Evolutionary conservation across 352 stramenopile genomes (phyloP).

Genomic region (Globisporangium nunn): DNA sequence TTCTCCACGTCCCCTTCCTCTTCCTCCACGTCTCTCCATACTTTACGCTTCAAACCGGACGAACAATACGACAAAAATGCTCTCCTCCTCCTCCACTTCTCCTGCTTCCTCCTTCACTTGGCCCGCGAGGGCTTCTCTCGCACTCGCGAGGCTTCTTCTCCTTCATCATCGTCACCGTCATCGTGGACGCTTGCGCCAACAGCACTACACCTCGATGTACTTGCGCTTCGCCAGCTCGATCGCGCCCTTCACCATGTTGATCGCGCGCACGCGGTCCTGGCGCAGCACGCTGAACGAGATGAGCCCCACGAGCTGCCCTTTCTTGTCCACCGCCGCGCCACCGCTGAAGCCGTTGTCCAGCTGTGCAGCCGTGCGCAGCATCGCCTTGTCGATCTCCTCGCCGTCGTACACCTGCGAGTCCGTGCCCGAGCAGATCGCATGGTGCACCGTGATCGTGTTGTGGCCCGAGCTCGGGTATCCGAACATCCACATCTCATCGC

Average conservation of each 20-base stretch:
- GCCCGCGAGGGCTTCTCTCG: not conserved
- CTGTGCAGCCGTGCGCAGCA: slow-evolving; percentile 78
- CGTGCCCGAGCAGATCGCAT: slow-evolving; percentile 85
- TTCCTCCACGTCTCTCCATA: slow-evolving; percentile 1
- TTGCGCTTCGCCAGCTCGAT: slow-evolving; percentile 80
- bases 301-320: slow-evolving; percentile 74
- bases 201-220: slow-evolving; percentile 51
- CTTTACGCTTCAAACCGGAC: slow-evolving; percentile 13
- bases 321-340: slow-evolving; percentile 79
- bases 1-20: not conserved
- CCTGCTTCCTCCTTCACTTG: not conserved
- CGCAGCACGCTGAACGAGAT: slow-evolving; percentile 85
- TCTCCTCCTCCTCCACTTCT: slow-evolving; percentile 2
- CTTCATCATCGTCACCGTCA: not conserved
- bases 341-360: slow-evolving; percentile 85
- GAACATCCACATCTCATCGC: slow-evolving; percentile 90
- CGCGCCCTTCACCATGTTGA: slow-evolving; percentile 86
- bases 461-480: slow-evolving; percentile 83
- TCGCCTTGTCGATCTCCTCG: slow-evolving; percentile 81
- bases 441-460: slow-evolving; percentile 87
- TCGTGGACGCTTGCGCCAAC: not conserved
- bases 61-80: slow-evolving; percentile 15
- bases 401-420: slow-evolving; percentile 83
- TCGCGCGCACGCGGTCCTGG: slow-evolving; percentile 80
- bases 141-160: not conserved